Conservation (phyloP, 1,139 yeast species). For the Petasospora fabianii region DNA sequence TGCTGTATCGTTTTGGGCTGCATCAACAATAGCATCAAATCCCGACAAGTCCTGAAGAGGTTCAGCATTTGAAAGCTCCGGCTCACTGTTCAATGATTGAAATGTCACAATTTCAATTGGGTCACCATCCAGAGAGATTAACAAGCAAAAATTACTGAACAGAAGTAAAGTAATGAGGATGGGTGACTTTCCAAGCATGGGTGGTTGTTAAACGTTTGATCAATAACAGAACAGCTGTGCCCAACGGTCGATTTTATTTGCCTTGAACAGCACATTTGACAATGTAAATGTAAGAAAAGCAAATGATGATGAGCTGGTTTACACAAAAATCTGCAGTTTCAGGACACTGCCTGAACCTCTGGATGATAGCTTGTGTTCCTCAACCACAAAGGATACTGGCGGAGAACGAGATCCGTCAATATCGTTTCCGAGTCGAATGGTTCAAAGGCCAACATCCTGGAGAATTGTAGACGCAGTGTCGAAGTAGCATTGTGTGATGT, state of each 20-base stretch:
- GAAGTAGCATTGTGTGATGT: constrained; percentile 38
- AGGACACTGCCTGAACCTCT: too few species aligned
- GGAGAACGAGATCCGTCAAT: not conserved
- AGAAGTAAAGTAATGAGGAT: not conserved
- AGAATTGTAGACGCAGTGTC: constrained; percentile 40
- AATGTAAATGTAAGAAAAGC: too few species aligned
- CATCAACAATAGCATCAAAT: not conserved
- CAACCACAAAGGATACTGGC: not conserved
- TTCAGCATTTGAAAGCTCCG: not conserved
- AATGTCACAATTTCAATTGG: constrained; percentile 2
- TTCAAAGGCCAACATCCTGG: not conserved
- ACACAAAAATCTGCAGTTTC: too few species aligned
- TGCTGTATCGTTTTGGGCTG: not conserved
- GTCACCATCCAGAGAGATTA: not conserved
- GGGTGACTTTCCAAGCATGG: not conserved
- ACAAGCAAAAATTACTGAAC: not conserved
- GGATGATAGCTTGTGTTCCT: too few species aligned
- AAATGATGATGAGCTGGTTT: too few species aligned
- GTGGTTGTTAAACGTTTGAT: too few species aligned
- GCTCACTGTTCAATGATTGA: constrained; percentile 4
- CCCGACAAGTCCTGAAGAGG: constrained; percentile 1
- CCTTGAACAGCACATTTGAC: too few species aligned
- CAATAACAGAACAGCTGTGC: too few species aligned
- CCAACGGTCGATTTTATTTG: too few species aligned
- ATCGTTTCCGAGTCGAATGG: too few species aligned